Base-by-base conservation (phyloP, 2,329 filamentous ascomycete genomes). In the Talaromyces sp. region DNA sequence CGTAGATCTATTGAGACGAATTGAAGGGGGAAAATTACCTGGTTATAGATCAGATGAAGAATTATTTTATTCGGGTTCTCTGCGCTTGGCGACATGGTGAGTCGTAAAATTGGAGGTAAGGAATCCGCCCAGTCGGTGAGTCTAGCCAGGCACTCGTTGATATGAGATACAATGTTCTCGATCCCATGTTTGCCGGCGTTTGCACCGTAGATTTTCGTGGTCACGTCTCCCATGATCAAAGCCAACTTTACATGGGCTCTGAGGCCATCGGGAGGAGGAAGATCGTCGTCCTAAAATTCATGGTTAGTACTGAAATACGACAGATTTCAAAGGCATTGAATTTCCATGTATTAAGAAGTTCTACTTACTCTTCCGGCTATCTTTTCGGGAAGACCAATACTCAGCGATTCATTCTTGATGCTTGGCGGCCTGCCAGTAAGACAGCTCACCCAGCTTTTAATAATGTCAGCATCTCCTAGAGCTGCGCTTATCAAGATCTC, bases 21-120 rank as follows among this genome's bases (percentile, higher is more conserved):
- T 46, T 4, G 38, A 11, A 6, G 21, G n/a, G 31, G 50, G 29
- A 14, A 51, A 60, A 64, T 64, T 64, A 73, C 73, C 67, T 77
- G 75, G 62, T 83, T 81, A 65, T 79, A 77, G 57, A 71, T 70
- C 80, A 83, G 82, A 62, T 83, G 81, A 50, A 83, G 68, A 49
- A 76, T 69, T 66, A 76, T 73, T 68, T 2, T 71, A 31, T 58
- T 58, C 38, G 41, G 27, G 26, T 52, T 58, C 49, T 58, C 56
- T 19, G 41, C 29, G 17, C 24, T 29, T 27, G 56, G 56, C 11
- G 56, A 50, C 27, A 52, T 69, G 6, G 69, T 70, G 31, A 81
- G 70, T 55, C 73, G 73, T 2, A 83, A 67, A 2, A 69, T 63
- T 2, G 69, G 60, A 0, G 78, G 78, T 0, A 82, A 69, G 9